Evolutionary conservation across 305 asterid species (phyloP), one percentile per base, ranked within the genome.

Genomic region (Stenogyne calaminthoides): DNA sequence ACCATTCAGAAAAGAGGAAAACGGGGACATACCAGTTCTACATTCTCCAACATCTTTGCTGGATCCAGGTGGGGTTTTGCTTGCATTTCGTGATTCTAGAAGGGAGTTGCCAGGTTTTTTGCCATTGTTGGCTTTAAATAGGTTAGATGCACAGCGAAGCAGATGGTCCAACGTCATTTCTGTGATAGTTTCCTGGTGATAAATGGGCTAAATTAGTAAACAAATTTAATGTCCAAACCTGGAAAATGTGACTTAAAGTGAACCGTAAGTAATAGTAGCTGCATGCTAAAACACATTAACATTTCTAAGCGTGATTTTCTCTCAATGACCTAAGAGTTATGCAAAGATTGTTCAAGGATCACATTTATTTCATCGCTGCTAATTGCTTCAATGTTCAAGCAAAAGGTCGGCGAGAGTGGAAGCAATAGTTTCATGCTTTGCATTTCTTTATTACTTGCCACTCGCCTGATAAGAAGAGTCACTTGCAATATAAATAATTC

Each of bases 161-260:
- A 94, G 75, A 82, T 94, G 95, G 71, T 82, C 85, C 70, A 88
- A 52, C n/a, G 91, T 80, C 81, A 80, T 29, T 52, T 79, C 91
- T 42, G 86, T 36, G 71, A 80, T 58, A 70, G 78, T 77, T 72
- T 64, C 84, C 96, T 89, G 87, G 70, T 61, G 76, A 80, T 15
- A 71, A 56, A 77, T 55, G 27, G 16, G 42, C 77, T 79, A 71
- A 65, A 66, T 84, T 69, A 87, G 78, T 72, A 65, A 80, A 34
- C 29, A 55, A 56, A 40, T 55, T 75, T 58, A 60, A 75, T 25
- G 29, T 68, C 72, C 66, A 73, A 67, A 60, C 49, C 69, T 62
- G 27, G 67, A 64, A 66, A 67, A 77, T 44, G 8, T 25, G 27
- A 69, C 2, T 25, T 25, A 49, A 49, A 20, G 15, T 49, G 6